Base-by-base conservation (phyloP, 345 rosid species). In the Linum trigynum region DNA sequence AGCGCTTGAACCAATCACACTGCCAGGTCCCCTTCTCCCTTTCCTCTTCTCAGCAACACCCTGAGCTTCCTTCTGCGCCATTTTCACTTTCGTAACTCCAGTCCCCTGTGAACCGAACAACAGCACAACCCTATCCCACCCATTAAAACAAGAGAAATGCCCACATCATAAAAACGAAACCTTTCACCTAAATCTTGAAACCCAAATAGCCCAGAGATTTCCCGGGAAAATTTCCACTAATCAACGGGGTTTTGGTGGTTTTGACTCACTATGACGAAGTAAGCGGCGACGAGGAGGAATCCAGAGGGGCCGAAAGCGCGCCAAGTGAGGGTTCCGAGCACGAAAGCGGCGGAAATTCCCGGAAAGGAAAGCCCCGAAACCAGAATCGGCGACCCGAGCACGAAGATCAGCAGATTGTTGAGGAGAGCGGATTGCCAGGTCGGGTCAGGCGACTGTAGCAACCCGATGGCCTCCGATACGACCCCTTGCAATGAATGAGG, bases 1-100 rank as follows among this genome's bases (percentile, higher is more conserved):
- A 68, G 96, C 88, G 79, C 99, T 94, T 64, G 99, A 94, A 72
- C 99, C 99, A 78, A 94, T 83, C 59, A 94, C 99, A 69, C 97
- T 94, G 11, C 92, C 85, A 1, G 97, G 97, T 72, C 97, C 99
- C 64, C 99, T 79, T 75, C 99, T 84, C 55, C 99, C 99, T 67
- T 81, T 94, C 82, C 73, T 82, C 84, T 88, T 94, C 85, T 94
- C 97, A 1, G 99, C 99, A 40, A 94, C 89, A 1, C 97, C 97
- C 66, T 82, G 88, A 7, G 99, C 89, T 77, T 90, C 99, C 87
- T 94, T 94, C 61, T 94, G 88, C 5, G 97, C 79, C 96, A 94
- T 88, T 76, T 90, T 94, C 43, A 85, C 96, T 72, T 94, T 94
- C 16, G 99, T 94, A 17, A 80, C 99, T 4, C 82, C 96, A 61